Percentiles rank a stretch among this genome's conserved stretches.
phyloP scores from a whole-genome alignment of 768 basidiomycete species.

The Lactifluus volemus region DNA sequence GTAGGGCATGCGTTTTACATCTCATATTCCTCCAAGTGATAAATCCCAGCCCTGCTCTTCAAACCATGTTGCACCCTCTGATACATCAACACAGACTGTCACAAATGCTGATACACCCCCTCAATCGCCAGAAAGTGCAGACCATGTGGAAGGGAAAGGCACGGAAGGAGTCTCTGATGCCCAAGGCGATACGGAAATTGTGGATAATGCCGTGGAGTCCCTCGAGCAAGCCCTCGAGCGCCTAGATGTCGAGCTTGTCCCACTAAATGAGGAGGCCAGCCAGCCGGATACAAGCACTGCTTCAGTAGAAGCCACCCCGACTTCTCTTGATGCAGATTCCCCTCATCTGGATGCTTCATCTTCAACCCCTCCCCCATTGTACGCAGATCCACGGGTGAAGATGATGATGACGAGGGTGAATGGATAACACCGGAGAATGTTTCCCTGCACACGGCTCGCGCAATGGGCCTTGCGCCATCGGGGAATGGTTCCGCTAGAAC shows the following conservation, averaged over 20 bases:
- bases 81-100: not conserved
- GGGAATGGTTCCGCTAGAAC: constrained; percentile 28
- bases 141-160: not conserved
- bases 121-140: not conserved
- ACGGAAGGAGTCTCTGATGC: not conserved
- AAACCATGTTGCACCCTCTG: not conserved
- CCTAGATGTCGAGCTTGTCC: constrained; percentile 7
- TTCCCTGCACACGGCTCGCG: constrained; percentile 75
- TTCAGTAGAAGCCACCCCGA: not conserved
- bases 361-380: constrained; percentile 33
- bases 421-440: constrained; percentile 96
- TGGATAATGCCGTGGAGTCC: constrained; percentile 11
- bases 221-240: not conserved
- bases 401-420: constrained; percentile 84
- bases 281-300: not conserved
- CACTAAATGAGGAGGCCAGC: constrained; percentile 4
- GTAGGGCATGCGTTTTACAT: constrained; percentile 4
- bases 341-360: constrained; percentile 18
- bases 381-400: constrained; percentile 72
- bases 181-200: constrained; percentile 1
- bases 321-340: constrained; percentile 8
- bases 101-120: not conserved
- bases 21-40: not conserved
- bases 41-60: constrained; percentile 1
- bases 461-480: constrained; percentile 71